Conservation (phyloP, 2,329 filamentous ascomycete genomes). For the Curvularia spicifera region DNA sequence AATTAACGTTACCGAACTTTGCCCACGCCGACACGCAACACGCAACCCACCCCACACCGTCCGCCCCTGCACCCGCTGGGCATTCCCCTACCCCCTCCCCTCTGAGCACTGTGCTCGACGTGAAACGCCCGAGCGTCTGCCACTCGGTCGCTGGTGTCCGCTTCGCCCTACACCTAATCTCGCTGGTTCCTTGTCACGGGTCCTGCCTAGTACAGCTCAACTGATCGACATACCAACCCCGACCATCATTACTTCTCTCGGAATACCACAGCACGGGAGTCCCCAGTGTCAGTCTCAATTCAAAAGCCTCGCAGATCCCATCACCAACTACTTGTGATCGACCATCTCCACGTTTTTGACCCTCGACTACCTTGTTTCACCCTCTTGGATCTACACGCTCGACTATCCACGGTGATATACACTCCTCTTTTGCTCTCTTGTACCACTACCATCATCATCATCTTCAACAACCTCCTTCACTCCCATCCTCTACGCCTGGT, state of each 20-base stretch:
- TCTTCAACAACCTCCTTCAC: background rate
- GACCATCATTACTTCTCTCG: slow-evolving; percentile 47
- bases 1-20: slow-evolving; percentile 34
- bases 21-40: slow-evolving; percentile 28
- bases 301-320: slow-evolving; percentile 59
- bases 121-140: slow-evolving; percentile 50
- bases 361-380: slow-evolving; percentile 47
- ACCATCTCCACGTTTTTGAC: slow-evolving; percentile 57
- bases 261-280: slow-evolving; percentile 42
- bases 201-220: slow-evolving; percentile 42
- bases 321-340: slow-evolving; percentile 54
- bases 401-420: slow-evolving; percentile 35
- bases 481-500: slow-evolving; percentile 3
- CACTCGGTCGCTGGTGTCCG: slow-evolving; percentile 42
- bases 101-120: slow-evolving; percentile 45
- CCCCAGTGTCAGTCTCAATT: slow-evolving; percentile 48
- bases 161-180: slow-evolving; percentile 42
- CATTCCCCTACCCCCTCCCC: slow-evolving; percentile 19
- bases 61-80: slow-evolving; percentile 39
- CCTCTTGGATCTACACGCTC: slow-evolving; percentile 31
- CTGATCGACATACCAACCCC: slow-evolving; percentile 47
- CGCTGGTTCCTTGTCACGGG: slow-evolving; percentile 48
- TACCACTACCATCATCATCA: slow-evolving; percentile 18
- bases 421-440: slow-evolving; percentile 31
- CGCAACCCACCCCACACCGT: slow-evolving; percentile 33